Evolutionary conservation across 2,329 filamentous ascomycete genomes (phyloP).

Genomic region (Dactylonectria macrodidyma): DNA sequence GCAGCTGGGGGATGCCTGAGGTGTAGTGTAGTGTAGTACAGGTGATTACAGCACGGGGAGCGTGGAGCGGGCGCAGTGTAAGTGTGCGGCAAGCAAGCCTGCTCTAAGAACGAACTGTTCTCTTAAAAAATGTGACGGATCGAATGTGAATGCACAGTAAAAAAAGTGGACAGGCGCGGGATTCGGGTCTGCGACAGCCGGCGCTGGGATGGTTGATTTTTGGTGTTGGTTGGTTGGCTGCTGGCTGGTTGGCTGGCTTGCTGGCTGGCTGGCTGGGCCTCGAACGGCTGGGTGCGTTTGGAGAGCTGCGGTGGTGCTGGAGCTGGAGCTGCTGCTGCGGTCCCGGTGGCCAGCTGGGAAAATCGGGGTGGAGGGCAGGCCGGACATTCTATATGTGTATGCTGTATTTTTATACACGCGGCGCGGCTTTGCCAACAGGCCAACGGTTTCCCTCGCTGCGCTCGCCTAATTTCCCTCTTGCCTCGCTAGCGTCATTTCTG

Average conservation of each 20-base stretch:
- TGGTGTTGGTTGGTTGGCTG: neutral
- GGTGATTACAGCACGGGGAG: neutral
- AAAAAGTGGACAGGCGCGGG: slow-evolving; percentile 38
- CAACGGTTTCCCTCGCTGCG: slow-evolving; percentile 53
- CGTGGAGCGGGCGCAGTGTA: neutral
- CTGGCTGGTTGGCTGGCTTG: slow-evolving; percentile 7
- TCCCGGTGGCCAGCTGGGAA: slow-evolving; percentile 51
- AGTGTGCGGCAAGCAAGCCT: slow-evolving; percentile 4
- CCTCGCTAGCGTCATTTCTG: slow-evolving; percentile 50
- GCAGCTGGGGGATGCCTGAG: slow-evolving; percentile 19
- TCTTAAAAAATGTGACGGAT: neutral
- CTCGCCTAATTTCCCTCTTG: slow-evolving; percentile 57
- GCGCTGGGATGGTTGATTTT: neutral
- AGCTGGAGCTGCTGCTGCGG: slow-evolving; percentile 41
- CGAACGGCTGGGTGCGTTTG: slow-evolving; percentile 26
- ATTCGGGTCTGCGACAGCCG: neutral
- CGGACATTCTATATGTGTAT: slow-evolving; percentile 61
- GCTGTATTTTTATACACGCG: slow-evolving; percentile 63
- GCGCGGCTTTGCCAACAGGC: slow-evolving; percentile 47
- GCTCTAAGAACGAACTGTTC: slow-evolving; percentile 1
- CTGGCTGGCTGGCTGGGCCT: slow-evolving; percentile 10
- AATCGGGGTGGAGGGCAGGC: slow-evolving; percentile 61
- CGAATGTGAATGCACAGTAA: slow-evolving; percentile 9
- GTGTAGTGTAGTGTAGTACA: slow-evolving; percentile 17
- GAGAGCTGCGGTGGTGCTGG: slow-evolving; percentile 40